Base-by-base conservation (phyloP, 352 stramenopile species). In the Globisporangium barbulae region DNA sequence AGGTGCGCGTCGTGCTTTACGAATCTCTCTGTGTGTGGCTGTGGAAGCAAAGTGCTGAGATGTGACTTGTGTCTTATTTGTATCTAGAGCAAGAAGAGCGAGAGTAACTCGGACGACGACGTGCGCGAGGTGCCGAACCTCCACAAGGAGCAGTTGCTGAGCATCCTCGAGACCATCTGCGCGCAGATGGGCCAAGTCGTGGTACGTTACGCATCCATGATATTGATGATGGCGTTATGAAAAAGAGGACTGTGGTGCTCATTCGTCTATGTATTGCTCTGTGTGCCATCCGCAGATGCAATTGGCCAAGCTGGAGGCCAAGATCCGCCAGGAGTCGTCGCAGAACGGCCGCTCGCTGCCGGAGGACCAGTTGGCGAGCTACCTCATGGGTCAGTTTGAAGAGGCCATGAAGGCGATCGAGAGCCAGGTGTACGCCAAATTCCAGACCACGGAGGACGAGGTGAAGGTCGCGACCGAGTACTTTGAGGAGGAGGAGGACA, bases 381-480 rank as follows among this genome's bases (percentile, higher is more conserved):
- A 93, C 68, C 73, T 96, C 48, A 94, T 96, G 87, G 87, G 85
- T 59, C 87, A 96, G 68, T 96, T 96, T 55, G 87, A 96, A 56
- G 85, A 96, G 65, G 85, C 85, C 67, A 96, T 96, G 87, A 96
- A 94, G 72, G 85, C 83, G 25, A 94, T 96, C 59, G 87, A 96
- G 71, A 81, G 81, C 64, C 87, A 96, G 72, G 83, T 93, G 59
- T 96, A 96, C 67, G 81, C 80, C 70, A 94, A 96, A 72, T 91
- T 91, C 74, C 85, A 93, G 75, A 94, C 85, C 49, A 94, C 85
- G 21, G 87, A 96, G 70, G 85, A 93, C 60, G 85, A 96, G 56
- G 87, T 96, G 39, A 91, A 90, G 74, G 61, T 91, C 48, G 83
- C 87, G 15, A 92, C 85, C 45, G 87, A 96, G 77, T 96, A 92